Evolutionary conservation across 768 basidiomycete genomes (phyloP).

Genomic region (Panaeolus papilionaceus): DNA sequence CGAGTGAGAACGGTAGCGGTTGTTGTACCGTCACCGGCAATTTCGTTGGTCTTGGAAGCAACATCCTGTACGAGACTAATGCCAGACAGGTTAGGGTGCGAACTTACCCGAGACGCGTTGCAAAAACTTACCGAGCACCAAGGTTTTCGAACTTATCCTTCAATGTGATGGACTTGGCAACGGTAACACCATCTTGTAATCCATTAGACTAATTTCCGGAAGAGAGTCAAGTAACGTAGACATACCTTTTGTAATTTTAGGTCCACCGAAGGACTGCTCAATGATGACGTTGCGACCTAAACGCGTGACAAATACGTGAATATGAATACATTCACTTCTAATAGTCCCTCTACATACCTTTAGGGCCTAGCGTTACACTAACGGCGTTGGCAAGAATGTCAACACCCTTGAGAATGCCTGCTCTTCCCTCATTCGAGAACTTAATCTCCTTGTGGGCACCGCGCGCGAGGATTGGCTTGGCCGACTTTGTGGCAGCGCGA

Average conservation of each 20-base stretch:
- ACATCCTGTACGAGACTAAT: constrained; percentile 91
- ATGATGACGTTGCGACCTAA: constrained; percentile 97
- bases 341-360: constrained; percentile 57
- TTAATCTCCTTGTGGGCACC: constrained; percentile 96
- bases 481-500: constrained; percentile 64
- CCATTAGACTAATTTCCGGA: constrained; percentile 18
- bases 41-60: constrained; percentile 95
- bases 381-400: constrained; percentile 98
- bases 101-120: not conserved
- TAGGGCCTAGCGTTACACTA: constrained; percentile 94
- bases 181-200: constrained; percentile 89
- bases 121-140: constrained; percentile 82
- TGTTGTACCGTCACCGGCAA: constrained; percentile 97
- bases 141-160: constrained; percentile 99
- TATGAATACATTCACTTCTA: not conserved
- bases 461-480: constrained; percentile 60
- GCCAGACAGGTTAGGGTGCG: constrained; percentile 13
- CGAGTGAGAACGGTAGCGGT: constrained; percentile 97
- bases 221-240: constrained; percentile 20
- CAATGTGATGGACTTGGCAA: constrained; percentile 92
- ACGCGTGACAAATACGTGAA: constrained; percentile 23
- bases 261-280: constrained; percentile 88
- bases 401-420: constrained; percentile 93
- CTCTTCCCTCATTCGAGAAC: constrained; percentile 95
- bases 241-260: constrained; percentile 95